A percentile compares a stretch with the other conserved stretches of the same genome.
phyloP scores from a whole-genome alignment of 768 basidiomycete species.

The Leccinum arenicola region DNA sequence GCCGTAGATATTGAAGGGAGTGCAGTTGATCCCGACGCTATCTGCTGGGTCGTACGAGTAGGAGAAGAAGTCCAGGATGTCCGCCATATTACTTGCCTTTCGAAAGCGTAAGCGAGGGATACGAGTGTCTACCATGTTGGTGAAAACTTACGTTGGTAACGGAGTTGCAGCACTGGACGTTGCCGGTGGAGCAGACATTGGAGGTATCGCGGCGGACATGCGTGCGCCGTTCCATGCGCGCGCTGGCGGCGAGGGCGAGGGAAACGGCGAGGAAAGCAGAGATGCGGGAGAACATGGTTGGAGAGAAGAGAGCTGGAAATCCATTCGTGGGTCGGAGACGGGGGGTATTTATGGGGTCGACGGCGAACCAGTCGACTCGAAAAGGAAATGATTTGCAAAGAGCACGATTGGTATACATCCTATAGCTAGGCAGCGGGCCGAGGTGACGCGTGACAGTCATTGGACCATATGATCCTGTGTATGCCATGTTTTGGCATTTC shows the following conservation, averaged over 20 bases:
- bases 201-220: conserved; percentile 8
- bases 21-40: conserved; percentile 24
- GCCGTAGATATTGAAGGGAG: conserved; percentile 20
- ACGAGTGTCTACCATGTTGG: not conserved
- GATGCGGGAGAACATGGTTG: conserved; percentile 22
- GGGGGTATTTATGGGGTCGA: conserved; percentile 24
- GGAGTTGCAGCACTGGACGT: conserved; percentile 19
- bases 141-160: conserved; percentile 18
- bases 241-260: conserved; percentile 19
- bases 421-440: not conserved
- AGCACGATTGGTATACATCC: not conserved
- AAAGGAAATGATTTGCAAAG: conserved; percentile 15
- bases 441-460: conserved; percentile 14
- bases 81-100: conserved; percentile 13
- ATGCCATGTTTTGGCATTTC: conserved; percentile 9
- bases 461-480: not conserved
- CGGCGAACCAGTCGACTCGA: not conserved
- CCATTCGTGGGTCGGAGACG: not conserved
- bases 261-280: conserved; percentile 18
- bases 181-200: conserved; percentile 19
- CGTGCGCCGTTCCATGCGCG: conserved; percentile 21
- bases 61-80: conserved; percentile 3
- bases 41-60: conserved; percentile 17
- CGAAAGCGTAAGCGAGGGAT: not conserved
- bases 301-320: not conserved